Evolutionary conservation across 225 moss, liverwort and hornwort species (phyloP).

Genomic region (Pseudoscleropodium purum): DNA sequence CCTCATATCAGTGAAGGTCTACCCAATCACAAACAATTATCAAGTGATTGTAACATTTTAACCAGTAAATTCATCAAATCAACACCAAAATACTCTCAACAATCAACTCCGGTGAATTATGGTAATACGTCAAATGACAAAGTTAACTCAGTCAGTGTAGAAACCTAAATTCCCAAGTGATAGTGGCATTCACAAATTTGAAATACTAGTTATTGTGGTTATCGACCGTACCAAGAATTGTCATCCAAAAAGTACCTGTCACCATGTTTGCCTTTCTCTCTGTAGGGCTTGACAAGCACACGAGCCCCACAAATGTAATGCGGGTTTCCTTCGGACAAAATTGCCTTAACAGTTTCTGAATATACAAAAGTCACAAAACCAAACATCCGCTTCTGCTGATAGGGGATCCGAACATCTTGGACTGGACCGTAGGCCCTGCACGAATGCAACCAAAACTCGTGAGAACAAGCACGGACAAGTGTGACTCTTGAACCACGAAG

Average conservation of each 20-base stretch:
- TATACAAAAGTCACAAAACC: slow-evolving; percentile 99
- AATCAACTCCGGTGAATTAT: neutral
- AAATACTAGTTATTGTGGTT: neutral
- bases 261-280: slow-evolving; percentile 98
- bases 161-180: neutral
- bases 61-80: neutral
- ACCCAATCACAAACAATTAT: neutral
- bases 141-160: neutral
- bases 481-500: neutral
- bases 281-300: slow-evolving; percentile 94
- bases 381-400: slow-evolving; percentile 98
- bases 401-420: slow-evolving; percentile 92
- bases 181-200: too few species aligned
- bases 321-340: slow-evolving; percentile 95
- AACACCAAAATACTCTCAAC: neutral
- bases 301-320: slow-evolving; percentile 98
- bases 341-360: slow-evolving; percentile 98
- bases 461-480: neutral
- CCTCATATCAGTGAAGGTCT: neutral
- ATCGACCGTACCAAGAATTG: neutral
- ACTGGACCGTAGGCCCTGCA: slow-evolving; percentile 96
- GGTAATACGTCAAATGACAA: neutral
- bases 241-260: slow-evolving; percentile 53
- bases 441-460: neutral
- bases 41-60: neutral